Conservation (phyloP, 2,329 filamentous ascomycete genomes). For the Aspergillus viridinutans region DNA sequence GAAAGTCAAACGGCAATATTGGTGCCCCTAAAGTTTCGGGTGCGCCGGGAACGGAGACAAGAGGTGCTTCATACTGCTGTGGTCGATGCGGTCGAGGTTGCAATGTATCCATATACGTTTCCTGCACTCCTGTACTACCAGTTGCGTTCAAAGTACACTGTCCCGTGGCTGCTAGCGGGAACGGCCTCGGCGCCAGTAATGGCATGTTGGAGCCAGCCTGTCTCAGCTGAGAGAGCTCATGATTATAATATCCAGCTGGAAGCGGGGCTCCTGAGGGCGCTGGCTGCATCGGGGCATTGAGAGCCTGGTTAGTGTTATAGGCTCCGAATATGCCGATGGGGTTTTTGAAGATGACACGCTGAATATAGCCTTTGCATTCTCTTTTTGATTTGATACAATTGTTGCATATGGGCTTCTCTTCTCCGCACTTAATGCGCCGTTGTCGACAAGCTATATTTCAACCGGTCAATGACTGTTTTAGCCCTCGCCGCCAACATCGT, state of each 20-base stretch:
- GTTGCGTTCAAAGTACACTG: constrained; percentile 9
- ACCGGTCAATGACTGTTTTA: constrained; percentile 10
- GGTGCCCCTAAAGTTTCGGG: background rate
- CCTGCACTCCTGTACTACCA: constrained; percentile 1
- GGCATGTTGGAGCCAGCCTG: constrained; percentile 30
- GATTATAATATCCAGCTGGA: constrained; percentile 17
- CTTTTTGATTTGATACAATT: constrained; percentile 46
- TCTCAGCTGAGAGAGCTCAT: constrained; percentile 23
- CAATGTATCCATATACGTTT: constrained; percentile 10
- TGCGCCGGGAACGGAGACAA: background rate
- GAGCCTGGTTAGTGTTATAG: constrained; percentile 14
- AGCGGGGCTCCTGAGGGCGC: constrained; percentile 14
- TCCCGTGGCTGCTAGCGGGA: constrained; percentile 8
- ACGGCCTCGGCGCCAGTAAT: constrained; percentile 30
- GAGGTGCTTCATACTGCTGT: background rate
- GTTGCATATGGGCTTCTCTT: constrained; percentile 56
- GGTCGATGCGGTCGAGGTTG: constrained; percentile 14
- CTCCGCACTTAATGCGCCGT: constrained; percentile 94
- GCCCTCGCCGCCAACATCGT: constrained; percentile 15
- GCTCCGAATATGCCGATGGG: constrained; percentile 33
- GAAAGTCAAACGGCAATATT: background rate
- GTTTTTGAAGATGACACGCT: constrained; percentile 40
- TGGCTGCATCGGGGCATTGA: constrained; percentile 20
- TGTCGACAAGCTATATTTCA: constrained; percentile 70
- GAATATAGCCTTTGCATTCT: constrained; percentile 42